A percentile compares a stretch with the other conserved stretches of the same genome.
Conservation (phyloP, 108 stramenopile species). For the Bacterosira constricta region DNA sequence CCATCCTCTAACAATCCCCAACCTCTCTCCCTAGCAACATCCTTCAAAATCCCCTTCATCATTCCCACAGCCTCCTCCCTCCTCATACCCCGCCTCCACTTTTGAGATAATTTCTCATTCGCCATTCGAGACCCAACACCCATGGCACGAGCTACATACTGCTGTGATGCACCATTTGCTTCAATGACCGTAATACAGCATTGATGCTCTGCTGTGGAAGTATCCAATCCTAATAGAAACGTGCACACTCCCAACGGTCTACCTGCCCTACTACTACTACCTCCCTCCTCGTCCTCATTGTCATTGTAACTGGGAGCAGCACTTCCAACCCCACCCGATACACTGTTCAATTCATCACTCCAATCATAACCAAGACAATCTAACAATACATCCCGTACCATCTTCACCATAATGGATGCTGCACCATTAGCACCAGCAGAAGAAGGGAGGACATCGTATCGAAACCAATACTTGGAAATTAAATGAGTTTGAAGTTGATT, state of each 20-base stretch:
- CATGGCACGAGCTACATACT: constrained; percentile 45
- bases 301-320: constrained; percentile 27
- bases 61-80: constrained; percentile 1
- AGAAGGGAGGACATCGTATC: constrained; percentile 31
- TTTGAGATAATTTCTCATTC: constrained; percentile 27
- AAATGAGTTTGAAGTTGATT: constrained; percentile 18
- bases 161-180: constrained; percentile 36
- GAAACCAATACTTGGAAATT: constrained; percentile 37
- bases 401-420: constrained; percentile 6
- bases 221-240: constrained; percentile 31
- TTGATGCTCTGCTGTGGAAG: not conserved
- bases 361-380: constrained; percentile 43
- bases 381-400: constrained; percentile 27
- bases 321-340: constrained; percentile 38
- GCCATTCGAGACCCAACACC: constrained; percentile 20
- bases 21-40: constrained; percentile 27
- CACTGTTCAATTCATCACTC: constrained; percentile 16
- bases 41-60: constrained; percentile 20
- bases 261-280: constrained; percentile 6
- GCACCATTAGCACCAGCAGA: no score
- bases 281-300: constrained; percentile 9
- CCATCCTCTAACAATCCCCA: constrained; percentile 19
- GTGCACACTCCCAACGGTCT: constrained; percentile 44
- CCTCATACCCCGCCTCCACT: constrained; percentile 29
- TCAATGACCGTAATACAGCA: constrained; percentile 16